Conservation (phyloP, 208 protist genomes). For the Acanthamoeba quina region DNA sequence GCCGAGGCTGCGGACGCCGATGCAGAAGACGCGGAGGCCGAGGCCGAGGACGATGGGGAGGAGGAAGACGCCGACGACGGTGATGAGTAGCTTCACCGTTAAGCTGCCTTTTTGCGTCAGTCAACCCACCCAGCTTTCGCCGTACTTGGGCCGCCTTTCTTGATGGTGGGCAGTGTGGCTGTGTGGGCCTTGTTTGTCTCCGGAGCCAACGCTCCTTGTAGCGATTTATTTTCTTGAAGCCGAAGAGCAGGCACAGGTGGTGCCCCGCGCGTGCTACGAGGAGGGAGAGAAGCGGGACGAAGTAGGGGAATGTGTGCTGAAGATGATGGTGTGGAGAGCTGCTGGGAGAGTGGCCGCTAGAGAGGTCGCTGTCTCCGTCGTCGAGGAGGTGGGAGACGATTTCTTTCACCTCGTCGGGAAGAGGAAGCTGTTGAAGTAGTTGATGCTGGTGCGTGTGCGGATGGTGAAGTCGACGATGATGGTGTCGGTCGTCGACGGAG, state of each 20-base stretch:
- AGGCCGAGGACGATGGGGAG: neutral
- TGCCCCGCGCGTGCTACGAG: neutral
- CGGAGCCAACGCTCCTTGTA: constrained; percentile 32
- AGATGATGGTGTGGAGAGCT: neutral
- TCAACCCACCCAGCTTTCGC: too few species aligned
- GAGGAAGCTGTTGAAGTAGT: neutral
- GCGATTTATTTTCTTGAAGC: constrained; percentile 74
- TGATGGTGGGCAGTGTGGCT: too few species aligned
- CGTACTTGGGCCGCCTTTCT: too few species aligned
- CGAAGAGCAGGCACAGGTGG: constrained; percentile 37
- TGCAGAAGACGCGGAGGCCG: neutral
- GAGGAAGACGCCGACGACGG: neutral
- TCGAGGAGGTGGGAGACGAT: constrained; percentile 5
- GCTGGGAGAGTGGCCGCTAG: neutral
- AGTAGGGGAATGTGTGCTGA: neutral
- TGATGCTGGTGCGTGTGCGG: neutral
- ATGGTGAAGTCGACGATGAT: neutral
- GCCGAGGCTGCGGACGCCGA: neutral
- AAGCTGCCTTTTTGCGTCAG: too few species aligned
- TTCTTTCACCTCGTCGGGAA: neutral
- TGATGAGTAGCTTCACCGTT: neutral
- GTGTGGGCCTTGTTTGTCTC: too few species aligned
- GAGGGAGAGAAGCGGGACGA: neutral
- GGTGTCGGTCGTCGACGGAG: neutral
- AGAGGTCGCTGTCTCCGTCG: neutral